These are phyloP conservation scores for Ophiostoma perfectum DNA, from an alignment of 2,329 filamentous ascomycete species.

Conservation along the genomic window DNA sequence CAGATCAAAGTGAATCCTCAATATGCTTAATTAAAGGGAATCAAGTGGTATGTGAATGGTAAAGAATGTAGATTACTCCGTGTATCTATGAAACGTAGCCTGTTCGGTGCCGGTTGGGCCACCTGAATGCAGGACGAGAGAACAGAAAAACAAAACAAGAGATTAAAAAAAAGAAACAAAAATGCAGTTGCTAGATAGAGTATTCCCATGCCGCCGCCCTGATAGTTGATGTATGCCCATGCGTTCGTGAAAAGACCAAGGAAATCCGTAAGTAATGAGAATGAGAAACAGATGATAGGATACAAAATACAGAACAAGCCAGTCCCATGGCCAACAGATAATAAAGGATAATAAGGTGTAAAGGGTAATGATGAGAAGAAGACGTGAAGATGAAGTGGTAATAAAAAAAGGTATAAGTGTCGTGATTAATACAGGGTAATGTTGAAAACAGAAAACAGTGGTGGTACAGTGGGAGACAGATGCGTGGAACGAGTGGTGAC, in stretches of 20 bases:
- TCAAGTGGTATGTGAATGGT: not conserved
- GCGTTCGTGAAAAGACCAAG: slow-evolving; percentile 14
- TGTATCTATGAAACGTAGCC: slow-evolving; percentile 3
- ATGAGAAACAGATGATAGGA: not conserved
- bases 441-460: slow-evolving; percentile 23
- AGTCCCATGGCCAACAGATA: not conserved
- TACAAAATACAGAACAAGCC: not conserved
- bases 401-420: slow-evolving; percentile 11
- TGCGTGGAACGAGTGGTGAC: not conserved
- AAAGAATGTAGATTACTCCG: not conserved
- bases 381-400: not conserved
- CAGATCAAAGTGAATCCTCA: too few relatives aligned
- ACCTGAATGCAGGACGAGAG: not conserved
- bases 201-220: slow-evolving; percentile 16
- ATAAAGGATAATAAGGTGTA: not conserved
- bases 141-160: not conserved
- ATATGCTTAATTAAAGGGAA: too few relatives aligned
- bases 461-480: slow-evolving; percentile 14
- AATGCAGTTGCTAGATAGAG: slow-evolving; percentile 15
- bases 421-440: slow-evolving; percentile 29
- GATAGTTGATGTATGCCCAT: slow-evolving; percentile 9
- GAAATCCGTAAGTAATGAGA: not conserved
- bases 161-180: not conserved
- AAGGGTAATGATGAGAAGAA: not conserved
- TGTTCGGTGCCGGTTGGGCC: not conserved